Evolutionary conservation across 176 grass and related monocot species (phyloP), one percentile per base, ranked within the genome.

Genomic region (Raddia guianensis): DNA sequence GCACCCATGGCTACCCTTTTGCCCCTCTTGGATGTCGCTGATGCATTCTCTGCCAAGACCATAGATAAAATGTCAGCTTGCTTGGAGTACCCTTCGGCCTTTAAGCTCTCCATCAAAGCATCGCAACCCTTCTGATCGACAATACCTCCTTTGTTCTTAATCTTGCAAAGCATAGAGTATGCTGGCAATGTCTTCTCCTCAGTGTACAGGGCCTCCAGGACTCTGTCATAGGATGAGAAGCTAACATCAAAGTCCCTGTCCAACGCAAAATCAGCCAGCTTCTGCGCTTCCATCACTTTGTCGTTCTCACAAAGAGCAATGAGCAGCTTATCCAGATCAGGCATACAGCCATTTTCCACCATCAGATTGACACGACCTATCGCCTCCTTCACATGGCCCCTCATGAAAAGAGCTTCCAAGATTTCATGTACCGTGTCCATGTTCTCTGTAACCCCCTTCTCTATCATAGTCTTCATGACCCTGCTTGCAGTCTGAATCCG

Each of bases 381-480:
- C 0, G 84, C 92, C 83, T 99, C 92, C 66, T 99, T 90, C 16
- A 99, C 86, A 90, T 99, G 96, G 60, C 96, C 92, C 84, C 92
- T 93, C 70, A 58, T 91, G 59, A 99, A 88, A 56, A 99, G 89
- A 47, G 76, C 82, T 50, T 93, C 92, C n/a, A 99, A 80, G 49
- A 99, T 86, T 73, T 91, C 92, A 57, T 95, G 82, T 5, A 75
- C 88, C 63, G 93, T 21, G 32, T 91, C 90, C 86, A 89, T 93
- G 83, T 99, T 99, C 78, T 95, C 90, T 64, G 91, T 88, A 54
- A 99, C 79, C 45, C 90, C 90, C 82, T 95, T 99, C 72, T 99
- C 88, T 0, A 99, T 89, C 96, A 99, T 99, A 52, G 84, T 93
- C 87, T 95, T 95, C 96, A 95, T 90, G 67, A 99, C 92, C 70